Conservation (phyloP, 1,139 yeast species). For the Maudiozyma humilis region DNA sequence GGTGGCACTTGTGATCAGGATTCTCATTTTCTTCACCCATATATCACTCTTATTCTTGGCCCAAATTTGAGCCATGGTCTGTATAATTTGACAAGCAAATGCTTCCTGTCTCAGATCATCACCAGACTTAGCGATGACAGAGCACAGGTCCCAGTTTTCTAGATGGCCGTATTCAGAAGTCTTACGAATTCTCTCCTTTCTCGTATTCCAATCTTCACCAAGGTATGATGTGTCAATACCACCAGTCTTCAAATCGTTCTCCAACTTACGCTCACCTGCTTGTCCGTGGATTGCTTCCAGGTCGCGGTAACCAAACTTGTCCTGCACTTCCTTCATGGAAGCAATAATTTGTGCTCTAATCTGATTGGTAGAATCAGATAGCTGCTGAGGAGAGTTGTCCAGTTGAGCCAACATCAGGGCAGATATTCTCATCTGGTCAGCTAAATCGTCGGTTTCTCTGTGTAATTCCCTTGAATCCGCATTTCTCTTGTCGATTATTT, state of each 20-base stretch:
- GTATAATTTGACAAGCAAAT: slow-evolving; percentile 88
- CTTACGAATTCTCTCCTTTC: slow-evolving; percentile 68
- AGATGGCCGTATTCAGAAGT: slow-evolving; percentile 76
- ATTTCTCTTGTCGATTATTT: slow-evolving; percentile 18
- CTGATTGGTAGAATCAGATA: slow-evolving; percentile 59
- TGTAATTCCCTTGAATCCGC: slow-evolving; percentile 12
- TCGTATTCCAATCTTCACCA: slow-evolving; percentile 88
- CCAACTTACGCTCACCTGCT: slow-evolving; percentile 87
- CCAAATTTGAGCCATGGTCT: slow-evolving; percentile 83
- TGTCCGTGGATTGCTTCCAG: slow-evolving; percentile 52
- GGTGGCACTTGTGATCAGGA: slow-evolving; percentile 79
- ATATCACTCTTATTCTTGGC: slow-evolving; percentile 52
- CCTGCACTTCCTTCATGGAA: slow-evolving; percentile 84
- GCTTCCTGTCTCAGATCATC: slow-evolving; percentile 95
- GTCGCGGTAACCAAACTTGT: slow-evolving; percentile 47
- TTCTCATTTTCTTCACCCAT: slow-evolving; percentile 92
- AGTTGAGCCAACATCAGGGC: slow-evolving; percentile 88
- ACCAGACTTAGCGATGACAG: slow-evolving; percentile 93
- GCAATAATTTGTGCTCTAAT: slow-evolving; percentile 72
- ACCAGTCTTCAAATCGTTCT: slow-evolving; percentile 79
- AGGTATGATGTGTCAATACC: slow-evolving; percentile 54
- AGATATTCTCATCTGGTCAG: slow-evolving; percentile 92
- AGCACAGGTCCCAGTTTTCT: slow-evolving; percentile 87
- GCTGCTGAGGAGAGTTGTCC: slow-evolving; percentile 59
- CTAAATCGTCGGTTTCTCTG: slow-evolving; percentile 42